phyloP scores from a whole-genome alignment of 305 asterid species.

The Fraxinus latifolia region DNA sequence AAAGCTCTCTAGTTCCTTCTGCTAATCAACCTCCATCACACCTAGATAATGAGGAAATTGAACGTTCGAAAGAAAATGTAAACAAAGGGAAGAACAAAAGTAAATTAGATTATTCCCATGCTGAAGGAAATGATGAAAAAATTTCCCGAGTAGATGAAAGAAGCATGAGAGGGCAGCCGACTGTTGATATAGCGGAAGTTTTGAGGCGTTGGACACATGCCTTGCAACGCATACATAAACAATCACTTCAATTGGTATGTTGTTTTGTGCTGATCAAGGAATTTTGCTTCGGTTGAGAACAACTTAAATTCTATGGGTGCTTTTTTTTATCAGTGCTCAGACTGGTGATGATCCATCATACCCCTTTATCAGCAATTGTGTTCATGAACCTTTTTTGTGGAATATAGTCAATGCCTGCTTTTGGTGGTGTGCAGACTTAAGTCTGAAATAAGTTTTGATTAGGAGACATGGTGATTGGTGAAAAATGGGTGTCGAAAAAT shows the following conservation, averaged over 20 bases:
- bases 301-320: slow-evolving; percentile 4
- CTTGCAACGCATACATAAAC: slow-evolving; percentile 92
- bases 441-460: neutral
- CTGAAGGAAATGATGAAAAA: slow-evolving; percentile 55
- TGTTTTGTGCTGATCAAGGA: slow-evolving; percentile 25
- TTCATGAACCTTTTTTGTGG: neutral
- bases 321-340: neutral
- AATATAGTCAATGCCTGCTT: slow-evolving; percentile 6
- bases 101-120: slow-evolving; percentile 35
- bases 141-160: slow-evolving; percentile 66
- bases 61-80: slow-evolving; percentile 43
- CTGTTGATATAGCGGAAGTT: slow-evolving; percentile 95
- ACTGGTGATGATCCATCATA: slow-evolving; percentile 5
- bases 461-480: neutral
- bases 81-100: slow-evolving; percentile 36
- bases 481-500: neutral
- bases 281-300: slow-evolving; percentile 22
- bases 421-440: neutral
- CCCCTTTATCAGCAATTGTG: slow-evolving; percentile 9
- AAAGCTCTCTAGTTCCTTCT: slow-evolving; percentile 62
- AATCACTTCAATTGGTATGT: slow-evolving; percentile 84
- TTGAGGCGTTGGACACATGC: slow-evolving; percentile 98
- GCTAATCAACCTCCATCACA: slow-evolving; percentile 47
- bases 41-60: slow-evolving; percentile 51
- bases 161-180: slow-evolving; percentile 75